Base-by-base conservation (phyloP, 2,329 filamentous ascomycete genomes). In the Xylaria sp. region DNA sequence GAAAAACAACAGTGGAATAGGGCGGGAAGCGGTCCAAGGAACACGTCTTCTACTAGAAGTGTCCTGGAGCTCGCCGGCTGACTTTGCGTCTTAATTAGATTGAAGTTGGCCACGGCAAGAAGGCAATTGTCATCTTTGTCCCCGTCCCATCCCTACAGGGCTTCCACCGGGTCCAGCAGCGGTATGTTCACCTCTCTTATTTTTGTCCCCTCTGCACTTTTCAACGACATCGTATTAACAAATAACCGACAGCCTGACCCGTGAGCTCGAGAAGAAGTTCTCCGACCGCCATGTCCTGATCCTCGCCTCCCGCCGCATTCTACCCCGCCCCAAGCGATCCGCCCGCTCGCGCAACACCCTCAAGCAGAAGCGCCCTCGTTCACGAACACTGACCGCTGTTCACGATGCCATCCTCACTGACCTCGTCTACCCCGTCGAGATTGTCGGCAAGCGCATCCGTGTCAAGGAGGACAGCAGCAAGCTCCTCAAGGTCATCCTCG, bases 191-290 rank as follows among this genome's bases (percentile, higher is more conserved):
- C 31, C 15, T 20, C n/a, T 15, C 6, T 15, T 20, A 18, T 46
- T 23, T 13, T n/a, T 15, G 23, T 59, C 9, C 2, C 33, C 48
- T 62, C 25, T 25, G 52, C 18, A 28, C 28, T 28, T 28, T 28
- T 28, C 28, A 28, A 28, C 28, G 28, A 28, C 28, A 28, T 70
- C n/a, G 66, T 68, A 62, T 75, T 81, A 71, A 79, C 69, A 1
- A 1, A n/a, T n/a, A 3, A 10, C 52, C 15, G 57, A 51, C 73
- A 98, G 95, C 83, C 91, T 99, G 83, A 99, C 96, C 86, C 96
- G 96, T 87, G 96, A 99, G 90, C 94, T 99, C 83, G 96, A 99
- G 92, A 99, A 99, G 94, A 99, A 99, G 90, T 99, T 99, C 94
- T 98, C 96, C 76, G 96, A 99, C 90, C 96, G 96, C 86, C 96